Evolutionary conservation across 1,284 basidiomycete species (phyloP).

Genomic region (Microbotryum scabiosae): DNA sequence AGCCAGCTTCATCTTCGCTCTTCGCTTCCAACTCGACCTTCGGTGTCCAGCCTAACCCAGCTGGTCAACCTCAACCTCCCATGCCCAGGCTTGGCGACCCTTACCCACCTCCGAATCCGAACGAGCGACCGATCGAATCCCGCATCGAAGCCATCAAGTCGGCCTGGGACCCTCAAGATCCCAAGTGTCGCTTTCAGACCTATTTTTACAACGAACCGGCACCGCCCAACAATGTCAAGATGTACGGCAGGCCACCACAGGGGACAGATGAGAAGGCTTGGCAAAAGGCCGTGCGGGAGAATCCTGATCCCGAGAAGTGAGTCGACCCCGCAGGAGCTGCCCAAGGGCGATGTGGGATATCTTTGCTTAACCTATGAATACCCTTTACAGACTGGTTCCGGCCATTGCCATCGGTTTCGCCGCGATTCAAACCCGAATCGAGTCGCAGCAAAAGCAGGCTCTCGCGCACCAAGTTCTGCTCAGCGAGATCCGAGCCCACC

Average conservation of each 20-base stretch:
- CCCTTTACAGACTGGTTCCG: slow-evolving; percentile 18
- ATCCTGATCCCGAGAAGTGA: slow-evolving; percentile 28
- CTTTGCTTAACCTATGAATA: background rate
- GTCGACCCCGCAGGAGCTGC: background rate
- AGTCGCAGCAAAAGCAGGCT: slow-evolving; percentile 5
- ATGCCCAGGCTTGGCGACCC: slow-evolving; percentile 26
- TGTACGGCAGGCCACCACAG: slow-evolving; percentile 14
- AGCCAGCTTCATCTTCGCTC: slow-evolving; percentile 2
- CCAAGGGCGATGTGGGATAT: background rate
- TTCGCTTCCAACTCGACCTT: background rate
- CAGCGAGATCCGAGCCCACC: slow-evolving; percentile 16
- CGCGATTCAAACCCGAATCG: slow-evolving; percentile 20
- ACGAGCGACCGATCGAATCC: slow-evolving; percentile 15
- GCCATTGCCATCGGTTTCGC: slow-evolving; percentile 28
- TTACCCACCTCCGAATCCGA: slow-evolving; percentile 3
- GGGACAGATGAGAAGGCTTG: slow-evolving; percentile 18
- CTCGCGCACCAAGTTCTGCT: slow-evolving; percentile 15
- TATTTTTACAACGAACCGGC: slow-evolving; percentile 26
- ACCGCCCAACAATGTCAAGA: slow-evolving; percentile 1
- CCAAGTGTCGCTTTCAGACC: slow-evolving; percentile 26
- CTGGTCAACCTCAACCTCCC: background rate
- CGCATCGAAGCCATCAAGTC: slow-evolving; percentile 17
- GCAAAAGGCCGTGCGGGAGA: slow-evolving; percentile 22
- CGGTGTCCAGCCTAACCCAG: background rate
- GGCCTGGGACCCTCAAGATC: slow-evolving; percentile 16